Base-by-base conservation (phyloP, 352 stramenopile genomes). In the Elongisporangium senticosum region DNA sequence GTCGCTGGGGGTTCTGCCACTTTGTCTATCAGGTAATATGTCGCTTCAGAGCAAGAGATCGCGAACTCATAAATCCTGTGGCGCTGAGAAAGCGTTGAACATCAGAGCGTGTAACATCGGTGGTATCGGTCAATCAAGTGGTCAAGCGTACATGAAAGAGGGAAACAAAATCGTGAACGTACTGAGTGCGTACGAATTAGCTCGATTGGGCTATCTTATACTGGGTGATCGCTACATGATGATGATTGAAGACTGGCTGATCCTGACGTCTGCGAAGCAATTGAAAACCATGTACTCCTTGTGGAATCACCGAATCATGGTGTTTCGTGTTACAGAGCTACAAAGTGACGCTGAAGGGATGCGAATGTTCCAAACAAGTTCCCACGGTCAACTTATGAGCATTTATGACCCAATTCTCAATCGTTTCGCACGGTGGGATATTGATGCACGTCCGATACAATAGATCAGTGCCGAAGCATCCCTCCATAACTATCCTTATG, bases 131-230 rank as follows among this genome's bases (percentile, higher is more conserved):
- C 56, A 20, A 40, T 74, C 65, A 39, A 39, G 28, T 23, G 67
- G 65, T 37, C 56, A 20, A 40, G 69, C 63, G 10, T 1, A 6
- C 28, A 39, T 6, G 28, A 11, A 8, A 39, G 28, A 8, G 28
- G 24, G 4, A 7, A 33, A 33, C 7, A 3, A 33, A 33, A 33
- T 7, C 24, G 24, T 33, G 7, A 33, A 33, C 7, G 24, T 33
- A 7, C 28, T 39, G 28, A 39, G 28, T 11, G 28, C 28, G n/a
- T 77, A 77, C 53, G 71, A 79, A 47, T 53, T 79, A 7, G 61
- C 72, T 22, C 58, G 66, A 10, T 50, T 79, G 19, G 66, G 69
- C 15, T 77, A 77, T 24, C 58, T 75, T n/a, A 63, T 75, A 52
- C 66, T 74, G 22, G 67, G 61, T 15, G 64, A 51, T 20, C 33